Base-by-base conservation (phyloP, 345 rosid species). In the Adansonia digitata region DNA sequence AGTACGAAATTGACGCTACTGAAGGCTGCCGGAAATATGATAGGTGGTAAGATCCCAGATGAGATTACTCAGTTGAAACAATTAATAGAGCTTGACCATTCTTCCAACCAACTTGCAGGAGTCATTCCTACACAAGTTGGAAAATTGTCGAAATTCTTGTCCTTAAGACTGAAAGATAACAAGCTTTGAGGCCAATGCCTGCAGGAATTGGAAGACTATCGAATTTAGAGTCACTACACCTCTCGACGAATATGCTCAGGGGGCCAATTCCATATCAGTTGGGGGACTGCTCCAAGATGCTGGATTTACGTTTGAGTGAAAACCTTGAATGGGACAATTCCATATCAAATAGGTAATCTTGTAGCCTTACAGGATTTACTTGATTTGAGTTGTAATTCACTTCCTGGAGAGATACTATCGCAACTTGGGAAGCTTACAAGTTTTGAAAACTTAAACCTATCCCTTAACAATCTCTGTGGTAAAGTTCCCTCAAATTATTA, bases 301-400 rank as follows among this genome's bases (percentile, higher is more conserved):
- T 12, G 10, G 31, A 17, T 2, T 68, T 81, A 24, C 12, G 48
- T 53, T 48, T 81, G 27, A 72, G 75, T 37, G 53, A 18, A 18
- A 84, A 84, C 35, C 26, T 55, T 79, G 2, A 53, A 31, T 13
- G 78, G 78, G 1, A 42, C 78, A 31, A 75, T 79, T 39, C 75
- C 78, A 2, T n/a, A 26, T 8, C 70, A 85, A 74, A 69, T 80
- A 29, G 84, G 90, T 7, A 69, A 80, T 57, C 65, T 87, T 61
- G 74, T 24, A 37, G 11, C 43, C 15, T 75, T 87, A 1, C 80
- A 77, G n/a, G 77, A 71, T 34, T 64, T 63, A 40, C 60, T 55
- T 2, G 86, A 87, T 80, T 71, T 87, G 55, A 85, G 90, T 74
- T 26, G 59, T 5, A 86, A 82, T 62, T 69, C 73, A 17, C 75